Percentiles rank a stretch among this genome's conserved stretches.
phyloP scores from a whole-genome alignment of 306 rosid species.

The Vigna radiata region DNA sequence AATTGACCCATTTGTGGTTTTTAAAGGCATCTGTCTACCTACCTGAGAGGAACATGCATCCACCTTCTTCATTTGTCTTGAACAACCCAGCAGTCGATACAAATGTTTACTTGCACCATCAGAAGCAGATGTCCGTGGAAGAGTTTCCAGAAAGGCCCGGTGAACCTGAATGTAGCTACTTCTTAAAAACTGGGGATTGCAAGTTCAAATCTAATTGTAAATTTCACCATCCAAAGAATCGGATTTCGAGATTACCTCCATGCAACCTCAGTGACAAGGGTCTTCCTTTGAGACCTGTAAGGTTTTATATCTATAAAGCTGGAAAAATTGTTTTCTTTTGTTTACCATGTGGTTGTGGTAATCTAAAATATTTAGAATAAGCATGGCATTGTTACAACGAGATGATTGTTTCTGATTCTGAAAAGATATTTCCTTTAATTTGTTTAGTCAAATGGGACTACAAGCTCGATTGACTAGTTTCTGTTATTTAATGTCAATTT shows the following conservation, averaged over 20 bases:
- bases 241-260: slow-evolving; percentile 53
- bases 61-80: slow-evolving; percentile 63
- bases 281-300: slow-evolving; percentile 95
- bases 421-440: background rate
- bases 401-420: slow-evolving; percentile 20
- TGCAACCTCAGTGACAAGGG: slow-evolving; percentile 83
- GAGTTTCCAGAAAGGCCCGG: slow-evolving; percentile 94
- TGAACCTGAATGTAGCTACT: slow-evolving; percentile 88
- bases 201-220: slow-evolving; percentile 84
- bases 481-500: background rate
- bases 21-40: slow-evolving; percentile 74
- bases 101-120: slow-evolving; percentile 61
- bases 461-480: slow-evolving; percentile 22
- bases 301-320: slow-evolving; percentile 30
- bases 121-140: slow-evolving; percentile 56
- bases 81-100: slow-evolving; percentile 63
- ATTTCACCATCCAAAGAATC: slow-evolving; percentile 89
- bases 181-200: slow-evolving; percentile 89
- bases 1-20: slow-evolving; percentile 45
- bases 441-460: slow-evolving; percentile 28
- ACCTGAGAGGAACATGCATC: slow-evolving; percentile 68
- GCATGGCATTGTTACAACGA: background rate
- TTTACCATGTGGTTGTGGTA: background rate
- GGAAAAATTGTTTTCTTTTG: background rate
- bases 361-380: slow-evolving; percentile 1